Conservation (phyloP, 2,329 filamentous ascomycete species). For the Fusarium agapanthi region DNA sequence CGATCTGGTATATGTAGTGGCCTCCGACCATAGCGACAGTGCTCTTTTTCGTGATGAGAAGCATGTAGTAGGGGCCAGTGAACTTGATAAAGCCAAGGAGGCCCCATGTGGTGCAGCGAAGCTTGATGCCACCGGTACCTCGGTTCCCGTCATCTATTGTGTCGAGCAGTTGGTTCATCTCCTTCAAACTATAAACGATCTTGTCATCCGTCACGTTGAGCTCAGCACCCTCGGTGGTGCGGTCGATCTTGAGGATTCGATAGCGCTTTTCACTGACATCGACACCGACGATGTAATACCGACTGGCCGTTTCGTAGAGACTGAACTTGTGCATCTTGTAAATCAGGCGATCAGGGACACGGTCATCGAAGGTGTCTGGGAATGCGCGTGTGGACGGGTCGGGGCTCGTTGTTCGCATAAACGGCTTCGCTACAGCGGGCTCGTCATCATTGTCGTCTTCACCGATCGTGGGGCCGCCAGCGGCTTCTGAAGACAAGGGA, state of each 20-base stretch:
- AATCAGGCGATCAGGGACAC: slow-evolving; percentile 50
- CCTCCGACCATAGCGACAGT: slow-evolving; percentile 96
- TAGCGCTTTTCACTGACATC: slow-evolving; percentile 90
- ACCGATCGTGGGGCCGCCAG: slow-evolving; percentile 33
- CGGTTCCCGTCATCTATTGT: slow-evolving; percentile 96
- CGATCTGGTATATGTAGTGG: slow-evolving; percentile 94
- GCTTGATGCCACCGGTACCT: slow-evolving; percentile 85
- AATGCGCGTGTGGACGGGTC: slow-evolving; percentile 49
- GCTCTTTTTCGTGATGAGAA: slow-evolving; percentile 93
- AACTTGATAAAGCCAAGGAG: slow-evolving; percentile 95
- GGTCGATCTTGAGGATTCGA: slow-evolving; percentile 92
- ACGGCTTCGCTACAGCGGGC: slow-evolving; percentile 65
- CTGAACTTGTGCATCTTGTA: slow-evolving; percentile 94
- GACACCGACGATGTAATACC: slow-evolving; percentile 93
- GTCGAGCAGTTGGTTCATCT: slow-evolving; percentile 92
- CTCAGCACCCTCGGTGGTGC: slow-evolving; percentile 79
- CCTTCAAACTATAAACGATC: slow-evolving; percentile 89
- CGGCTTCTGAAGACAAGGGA: slow-evolving; percentile 38
- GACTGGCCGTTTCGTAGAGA: slow-evolving; percentile 92
- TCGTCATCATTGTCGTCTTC: slow-evolving; percentile 68
- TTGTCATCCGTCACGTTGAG: slow-evolving; percentile 92
- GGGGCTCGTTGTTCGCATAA: slow-evolving; percentile 64
- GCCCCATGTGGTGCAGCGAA: slow-evolving; percentile 92
- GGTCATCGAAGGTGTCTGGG: slow-evolving; percentile 46
- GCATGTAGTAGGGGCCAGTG: slow-evolving; percentile 96